Conservation (phyloP, 768 basidiomycete genomes). For the Coprinopsis cinerea region DNA sequence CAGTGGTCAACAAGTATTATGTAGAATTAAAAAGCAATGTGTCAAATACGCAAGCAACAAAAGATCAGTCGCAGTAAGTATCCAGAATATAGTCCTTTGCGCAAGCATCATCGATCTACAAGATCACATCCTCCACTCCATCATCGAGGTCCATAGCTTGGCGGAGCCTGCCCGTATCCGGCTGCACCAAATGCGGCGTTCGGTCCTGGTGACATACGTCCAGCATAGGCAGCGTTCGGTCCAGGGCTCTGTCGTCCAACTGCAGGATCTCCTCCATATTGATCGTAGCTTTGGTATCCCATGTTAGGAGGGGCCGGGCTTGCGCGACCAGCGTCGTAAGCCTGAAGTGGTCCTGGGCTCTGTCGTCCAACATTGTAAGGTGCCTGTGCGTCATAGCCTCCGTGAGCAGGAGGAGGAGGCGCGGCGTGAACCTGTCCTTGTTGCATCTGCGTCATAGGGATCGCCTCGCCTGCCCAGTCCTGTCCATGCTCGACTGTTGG, state of each 20-base stretch:
- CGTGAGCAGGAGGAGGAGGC: background rate
- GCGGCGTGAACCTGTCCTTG: background rate
- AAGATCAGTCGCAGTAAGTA: background rate
- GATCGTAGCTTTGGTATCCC: background rate
- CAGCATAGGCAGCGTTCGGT: conserved; percentile 6
- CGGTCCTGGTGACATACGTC: background rate
- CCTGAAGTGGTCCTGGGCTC: conserved; percentile 36
- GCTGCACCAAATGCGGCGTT: background rate
- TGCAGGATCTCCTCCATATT: background rate
- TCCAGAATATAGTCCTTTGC: background rate
- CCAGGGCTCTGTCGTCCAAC: conserved; percentile 24
- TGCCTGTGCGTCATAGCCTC: conserved; percentile 15
- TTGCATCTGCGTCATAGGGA: conserved; percentile 70
- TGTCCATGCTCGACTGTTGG: conserved; percentile 51
- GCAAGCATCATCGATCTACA: background rate
- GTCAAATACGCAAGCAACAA: conserved; percentile 1
- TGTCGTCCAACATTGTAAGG: conserved; percentile 29
- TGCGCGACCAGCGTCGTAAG: conserved; percentile 18
- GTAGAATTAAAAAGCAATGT: conserved; percentile 4
- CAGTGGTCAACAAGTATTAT: background rate
- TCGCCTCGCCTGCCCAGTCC: conserved; percentile 49
- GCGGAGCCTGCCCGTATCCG: background rate
- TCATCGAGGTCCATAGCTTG: background rate
- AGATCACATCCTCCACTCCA: background rate
- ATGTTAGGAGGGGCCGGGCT: conserved; percentile 14